Base-by-base conservation (phyloP, 768 basidiomycete species). In the Suillus clintonianus region DNA sequence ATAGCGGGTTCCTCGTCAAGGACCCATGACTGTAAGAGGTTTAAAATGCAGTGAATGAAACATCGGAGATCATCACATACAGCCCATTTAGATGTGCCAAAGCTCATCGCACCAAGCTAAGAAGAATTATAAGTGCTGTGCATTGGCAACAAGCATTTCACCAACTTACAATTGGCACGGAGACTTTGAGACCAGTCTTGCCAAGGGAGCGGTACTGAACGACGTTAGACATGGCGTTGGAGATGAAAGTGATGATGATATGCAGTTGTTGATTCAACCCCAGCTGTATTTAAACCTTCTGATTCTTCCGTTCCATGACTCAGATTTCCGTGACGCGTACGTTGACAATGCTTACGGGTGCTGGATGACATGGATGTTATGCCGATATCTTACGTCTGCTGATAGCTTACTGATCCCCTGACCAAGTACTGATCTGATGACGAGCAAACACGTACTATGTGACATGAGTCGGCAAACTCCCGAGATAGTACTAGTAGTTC, bases 121-220 rank as follows among this genome's bases (percentile, higher is more conserved):
- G 15, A 54, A 22, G 14, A 30, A 41, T 11, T n/a, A 22, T 34
- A 17, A 53, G 24, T 6, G 11, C 27, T 43, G 22, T 15, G 19
- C n/a, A 19, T 5, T 55, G 17, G 8, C n/a, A n/a, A 32, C 27
- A n/a, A 36, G 11, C 9, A 22, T 17, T 15, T 24, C 7, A 6
- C 13, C 13, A 9, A 67, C 74, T 68, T 64, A 71, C 69, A 22
- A 78, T 73, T 6, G 76, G 76, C 27, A 79, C 75, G 3, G 76
- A 79, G 34, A 77, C 76, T 19, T 68, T 67, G 30, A 77, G 67
- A 30, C 77, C 76, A 4, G 74, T 62, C 42, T 75, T 74, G 47
- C 77, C 77, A 10, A 79, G 67, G 30, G 65, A 67, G 50, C 68
- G 71, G 60, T 74, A 78, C 55, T 71, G 61, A n/a, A 76, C 75